Conservation (phyloP, 495 filamentous ascomycete species). For the Tuber umbilicatum region DNA sequence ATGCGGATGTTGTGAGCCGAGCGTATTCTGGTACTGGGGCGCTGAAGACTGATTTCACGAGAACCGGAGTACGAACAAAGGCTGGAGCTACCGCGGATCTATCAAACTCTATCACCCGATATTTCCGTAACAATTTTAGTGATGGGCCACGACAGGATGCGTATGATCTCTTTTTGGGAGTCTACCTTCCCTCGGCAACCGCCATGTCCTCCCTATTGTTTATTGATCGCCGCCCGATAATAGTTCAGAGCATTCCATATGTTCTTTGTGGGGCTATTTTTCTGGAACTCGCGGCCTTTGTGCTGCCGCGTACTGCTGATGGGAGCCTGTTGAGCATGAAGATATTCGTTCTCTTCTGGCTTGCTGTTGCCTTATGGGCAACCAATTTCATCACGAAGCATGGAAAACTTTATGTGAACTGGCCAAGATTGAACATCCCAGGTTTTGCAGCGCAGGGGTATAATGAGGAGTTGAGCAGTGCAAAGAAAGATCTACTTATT, state of each 20-base stretch:
- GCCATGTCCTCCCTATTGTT: constrained; percentile 59
- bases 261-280: constrained; percentile 80
- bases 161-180: constrained; percentile 87
- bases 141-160: constrained; percentile 93
- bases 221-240: constrained; percentile 70
- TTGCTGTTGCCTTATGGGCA: constrained; percentile 62
- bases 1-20: constrained; percentile 88
- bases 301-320: constrained; percentile 59
- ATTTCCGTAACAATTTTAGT: constrained; percentile 83
- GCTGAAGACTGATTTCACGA: constrained; percentile 93
- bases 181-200: constrained; percentile 63
- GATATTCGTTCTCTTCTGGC: constrained; percentile 70
- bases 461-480: constrained; percentile 71
- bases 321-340: constrained; percentile 59
- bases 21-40: constrained; percentile 93
- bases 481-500: constrained; percentile 36
- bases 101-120: constrained; percentile 76
- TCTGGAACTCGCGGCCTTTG: constrained; percentile 69
- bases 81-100: constrained; percentile 77
- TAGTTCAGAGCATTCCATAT: constrained; percentile 88
- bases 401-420: constrained; percentile 95
- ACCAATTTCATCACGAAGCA: constrained; percentile 69
- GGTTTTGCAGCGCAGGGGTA: constrained; percentile 80
- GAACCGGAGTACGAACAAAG: constrained; percentile 81
- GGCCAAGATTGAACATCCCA: constrained; percentile 90